Evolutionary conservation across 345 rosid genomes (phyloP).

Genomic region (Heritiera fomes): DNA sequence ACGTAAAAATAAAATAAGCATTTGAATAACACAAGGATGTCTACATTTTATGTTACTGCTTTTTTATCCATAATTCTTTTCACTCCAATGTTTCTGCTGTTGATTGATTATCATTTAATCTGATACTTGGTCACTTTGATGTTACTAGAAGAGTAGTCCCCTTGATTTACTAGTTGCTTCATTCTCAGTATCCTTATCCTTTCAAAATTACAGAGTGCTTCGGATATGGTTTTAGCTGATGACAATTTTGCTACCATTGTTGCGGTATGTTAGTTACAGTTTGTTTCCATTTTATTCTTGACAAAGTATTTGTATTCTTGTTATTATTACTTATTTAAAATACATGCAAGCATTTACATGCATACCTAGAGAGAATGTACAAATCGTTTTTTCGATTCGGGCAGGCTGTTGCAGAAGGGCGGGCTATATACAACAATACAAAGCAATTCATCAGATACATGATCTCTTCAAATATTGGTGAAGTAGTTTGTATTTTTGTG

Average conservation of each 20-base stretch:
- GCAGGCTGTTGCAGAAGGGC: conserved; percentile 99
- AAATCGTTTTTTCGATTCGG: conserved; percentile 25
- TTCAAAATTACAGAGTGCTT: conserved; percentile 74
- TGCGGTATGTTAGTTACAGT: conserved; percentile 57
- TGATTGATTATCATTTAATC: background rate
- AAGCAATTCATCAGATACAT: conserved; percentile 99
- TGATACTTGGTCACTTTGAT: background rate
- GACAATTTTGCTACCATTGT: conserved; percentile 98
- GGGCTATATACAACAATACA: conserved; percentile 97
- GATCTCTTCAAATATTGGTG: conserved; percentile 99
- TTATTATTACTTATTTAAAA: background rate
- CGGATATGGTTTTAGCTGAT: conserved; percentile 99
- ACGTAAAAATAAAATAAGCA: too few species aligned
- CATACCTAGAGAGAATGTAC: background rate
- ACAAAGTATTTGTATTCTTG: background rate
- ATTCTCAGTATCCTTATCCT: conserved; percentile 24
- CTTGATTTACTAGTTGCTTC: background rate
- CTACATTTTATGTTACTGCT: background rate
- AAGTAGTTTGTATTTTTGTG: conserved; percentile 98
- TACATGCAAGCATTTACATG: background rate
- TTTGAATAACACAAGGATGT: too few species aligned
- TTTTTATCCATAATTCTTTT: background rate
- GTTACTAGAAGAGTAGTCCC: background rate
- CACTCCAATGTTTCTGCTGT: background rate
- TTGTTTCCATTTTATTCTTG: conserved; percentile 16